Conservation (phyloP, 495 filamentous ascomycete genomes). For the Aspergillus avenaceus region DNA sequence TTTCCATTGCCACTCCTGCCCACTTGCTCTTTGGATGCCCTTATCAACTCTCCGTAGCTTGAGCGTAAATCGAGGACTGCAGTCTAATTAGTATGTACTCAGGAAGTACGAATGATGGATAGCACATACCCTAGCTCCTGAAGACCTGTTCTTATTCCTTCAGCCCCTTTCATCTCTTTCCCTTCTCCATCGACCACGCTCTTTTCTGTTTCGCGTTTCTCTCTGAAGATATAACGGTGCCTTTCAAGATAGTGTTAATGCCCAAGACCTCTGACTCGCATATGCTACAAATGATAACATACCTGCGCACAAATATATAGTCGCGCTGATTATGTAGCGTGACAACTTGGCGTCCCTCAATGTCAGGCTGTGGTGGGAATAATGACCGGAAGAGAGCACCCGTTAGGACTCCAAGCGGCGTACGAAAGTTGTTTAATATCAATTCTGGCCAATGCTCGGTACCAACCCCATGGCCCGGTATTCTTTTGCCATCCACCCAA, state of each 20-base stretch:
- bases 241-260: slow-evolving; percentile 19
- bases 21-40: slow-evolving; percentile 74
- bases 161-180: slow-evolving; percentile 76
- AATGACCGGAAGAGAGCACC: slow-evolving; percentile 79
- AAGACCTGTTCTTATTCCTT: slow-evolving; percentile 76
- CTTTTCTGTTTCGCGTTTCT: slow-evolving; percentile 81
- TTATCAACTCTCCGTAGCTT: slow-evolving; percentile 90
- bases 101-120: neutral
- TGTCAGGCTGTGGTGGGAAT: slow-evolving; percentile 78
- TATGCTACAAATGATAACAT: neutral
- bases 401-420: slow-evolving; percentile 84
- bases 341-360: slow-evolving; percentile 80
- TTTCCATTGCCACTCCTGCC: slow-evolving; percentile 95
- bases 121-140: slow-evolving; percentile 64
- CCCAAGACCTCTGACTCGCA: neutral
- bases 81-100: neutral
- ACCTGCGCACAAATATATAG: slow-evolving; percentile 79
- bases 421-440: slow-evolving; percentile 93
- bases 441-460: slow-evolving; percentile 91
- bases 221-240: slow-evolving; percentile 88
- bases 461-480: slow-evolving; percentile 83
- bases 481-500: slow-evolving; percentile 77
- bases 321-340: slow-evolving; percentile 95
- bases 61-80: slow-evolving; percentile 67
- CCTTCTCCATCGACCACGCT: slow-evolving; percentile 79